These are phyloP conservation scores for Umbelopsis sp. DNA, from an alignment of 192 early-diverging fungal genomes.

Conservation along the genomic window DNA sequence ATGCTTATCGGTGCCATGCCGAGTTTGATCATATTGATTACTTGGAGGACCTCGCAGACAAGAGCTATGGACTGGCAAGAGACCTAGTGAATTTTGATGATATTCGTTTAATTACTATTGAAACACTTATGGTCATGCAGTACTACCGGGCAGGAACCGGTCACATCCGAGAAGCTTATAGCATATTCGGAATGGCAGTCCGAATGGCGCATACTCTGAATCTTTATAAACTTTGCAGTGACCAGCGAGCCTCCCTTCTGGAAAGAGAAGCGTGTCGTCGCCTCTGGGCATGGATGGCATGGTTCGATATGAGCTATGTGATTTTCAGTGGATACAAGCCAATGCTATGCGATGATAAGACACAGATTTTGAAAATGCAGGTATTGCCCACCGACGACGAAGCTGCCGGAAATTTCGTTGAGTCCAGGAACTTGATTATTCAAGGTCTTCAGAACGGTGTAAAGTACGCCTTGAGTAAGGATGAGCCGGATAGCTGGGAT, in stretches of 20 bases:
- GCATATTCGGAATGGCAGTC: conserved; percentile 13
- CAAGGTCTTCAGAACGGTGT: conserved; percentile 13
- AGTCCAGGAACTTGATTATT: conserved; percentile 14
- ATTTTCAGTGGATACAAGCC: conserved; percentile 16
- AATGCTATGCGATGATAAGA: conserved; percentile 11
- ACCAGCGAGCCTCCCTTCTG: background rate
- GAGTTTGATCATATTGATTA: conserved; percentile 7
- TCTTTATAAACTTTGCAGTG: background rate
- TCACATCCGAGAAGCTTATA: conserved; percentile 20
- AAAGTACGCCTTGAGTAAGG: background rate
- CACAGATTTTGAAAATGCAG: background rate
- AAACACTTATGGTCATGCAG: conserved; percentile 30
- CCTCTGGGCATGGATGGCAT: conserved; percentile 19
- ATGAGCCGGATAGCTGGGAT: background rate
- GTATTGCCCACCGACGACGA: conserved; percentile 3
- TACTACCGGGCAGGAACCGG: conserved; percentile 18
- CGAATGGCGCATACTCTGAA: conserved; percentile 21
- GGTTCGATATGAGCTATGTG: conserved; percentile 27
- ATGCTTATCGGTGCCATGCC: conserved; percentile 28
- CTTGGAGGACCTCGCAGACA: conserved; percentile 12
- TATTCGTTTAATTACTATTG: conserved; percentile 20
- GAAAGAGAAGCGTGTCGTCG: conserved; percentile 17
- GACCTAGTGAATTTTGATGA: conserved; percentile 33
- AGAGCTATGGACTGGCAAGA: conserved; percentile 23
- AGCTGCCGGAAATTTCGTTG: conserved; percentile 2